Base-by-base conservation (phyloP, 2,329 filamentous ascomycete genomes). In the Neonectria ditissima region DNA sequence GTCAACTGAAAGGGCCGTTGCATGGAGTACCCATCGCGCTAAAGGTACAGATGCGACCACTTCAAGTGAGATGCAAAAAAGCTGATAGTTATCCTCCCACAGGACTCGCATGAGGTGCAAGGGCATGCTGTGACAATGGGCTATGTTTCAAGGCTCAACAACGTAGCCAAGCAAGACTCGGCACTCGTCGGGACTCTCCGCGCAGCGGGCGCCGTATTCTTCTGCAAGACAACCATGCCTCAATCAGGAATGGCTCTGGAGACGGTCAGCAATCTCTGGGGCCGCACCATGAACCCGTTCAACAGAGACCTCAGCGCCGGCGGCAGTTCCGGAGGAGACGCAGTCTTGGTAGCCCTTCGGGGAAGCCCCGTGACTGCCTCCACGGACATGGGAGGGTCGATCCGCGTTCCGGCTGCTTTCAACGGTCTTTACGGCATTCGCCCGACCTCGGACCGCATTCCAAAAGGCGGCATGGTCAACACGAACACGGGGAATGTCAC, bases 261-360 rank as follows among this genome's bases (percentile, higher is more conserved):
- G 32, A 34, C 32, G 32, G 32, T 34, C 32, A 34, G 32, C 66
- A 89, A 91, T 67, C 75, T 89, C 34, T 87, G 84, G 65, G 88
- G 87, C 3, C 82, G 85, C 26, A 85, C 85, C 0, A 74, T 89
- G 22, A 91, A 90, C 68, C 89, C 89, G 0, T 77, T 82, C 50
- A 89, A 89, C 61, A 80, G 85, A 2, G 77, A 80, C n/a, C 80
- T 87, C 18, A 86, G 84, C 0, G 84, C 87, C 0, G 89, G 89
- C 4, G 89, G 90, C 1, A 86, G 83, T 1, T 86, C 86, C 0
- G 89, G 89, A 7, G 89, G 89, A 1, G 77, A 79, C 39, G 71
- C 67, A 2, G 76, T 78, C 1, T 63, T 81, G 5, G 58, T 81
- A 6, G 76, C 76, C 2, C 71, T 80, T 53, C 65, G 72, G 9